A percentile compares a stretch with the other conserved stretches of the same genome.
phyloP scores from a whole-genome alignment of 306 rosid species.

The Prunus padus region DNA sequence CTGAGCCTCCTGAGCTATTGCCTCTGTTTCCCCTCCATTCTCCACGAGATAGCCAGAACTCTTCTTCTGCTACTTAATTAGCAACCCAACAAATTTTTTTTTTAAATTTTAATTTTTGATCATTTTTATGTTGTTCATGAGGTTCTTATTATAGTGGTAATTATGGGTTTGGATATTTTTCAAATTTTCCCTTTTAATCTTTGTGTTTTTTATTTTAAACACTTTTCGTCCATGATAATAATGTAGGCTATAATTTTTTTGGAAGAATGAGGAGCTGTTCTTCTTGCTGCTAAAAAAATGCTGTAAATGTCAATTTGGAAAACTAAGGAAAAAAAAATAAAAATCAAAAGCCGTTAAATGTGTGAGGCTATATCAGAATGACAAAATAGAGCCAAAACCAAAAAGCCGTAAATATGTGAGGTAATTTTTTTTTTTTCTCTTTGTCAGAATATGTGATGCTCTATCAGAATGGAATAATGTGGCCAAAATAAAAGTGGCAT shows the following conservation, averaged over 20 bases:
- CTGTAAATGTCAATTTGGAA: no score
- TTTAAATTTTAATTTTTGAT: neutral
- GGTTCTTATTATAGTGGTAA: neutral
- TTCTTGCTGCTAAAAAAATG: no score
- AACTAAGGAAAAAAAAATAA: no score
- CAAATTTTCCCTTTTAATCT: neutral
- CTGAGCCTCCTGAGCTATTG: conserved; percentile 69
- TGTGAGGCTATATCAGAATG: no score
- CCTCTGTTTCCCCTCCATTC: conserved; percentile 81
- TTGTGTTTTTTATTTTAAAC: neutral
- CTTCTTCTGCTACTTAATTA: conserved; percentile 10
- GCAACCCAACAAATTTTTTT: neutral
- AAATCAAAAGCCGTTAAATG: no score
- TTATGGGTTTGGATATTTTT: neutral
- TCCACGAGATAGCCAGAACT: conserved; percentile 37
- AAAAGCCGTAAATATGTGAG: neutral
- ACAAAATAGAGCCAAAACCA: neutral
- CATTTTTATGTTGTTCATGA: neutral
- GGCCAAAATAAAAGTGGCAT: conserved; percentile 16
- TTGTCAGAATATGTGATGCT: no score
- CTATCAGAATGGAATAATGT: neutral
- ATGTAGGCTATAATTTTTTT: neutral
- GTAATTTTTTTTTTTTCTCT: no score
- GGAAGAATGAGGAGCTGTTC: neutral
- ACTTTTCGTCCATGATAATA: no score